Percentiles rank a stretch among this genome's conserved stretches.
Evolutionary conservation across 768 basidiomycete genomes (phyloP).

Genomic region (Kwoniella dendrophila): DNA sequence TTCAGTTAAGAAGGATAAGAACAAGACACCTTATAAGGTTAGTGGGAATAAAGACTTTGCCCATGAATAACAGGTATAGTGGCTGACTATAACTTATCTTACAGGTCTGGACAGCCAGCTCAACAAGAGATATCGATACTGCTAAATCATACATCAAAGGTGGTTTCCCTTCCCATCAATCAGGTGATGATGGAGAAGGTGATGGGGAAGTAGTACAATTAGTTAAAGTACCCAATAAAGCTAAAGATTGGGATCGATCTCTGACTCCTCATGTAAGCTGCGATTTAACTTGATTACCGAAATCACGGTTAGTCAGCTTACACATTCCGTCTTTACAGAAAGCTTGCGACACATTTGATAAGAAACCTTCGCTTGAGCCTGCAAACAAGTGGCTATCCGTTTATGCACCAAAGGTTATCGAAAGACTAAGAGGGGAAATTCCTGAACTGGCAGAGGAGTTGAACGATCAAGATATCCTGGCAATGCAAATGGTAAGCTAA

Average conservation of each 20-base stretch:
- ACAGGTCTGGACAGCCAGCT: conserved; percentile 56
- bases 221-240: conserved; percentile 57
- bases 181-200: conserved; percentile 55
- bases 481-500: conserved; percentile 56
- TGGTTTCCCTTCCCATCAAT: conserved; percentile 56
- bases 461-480: conserved; percentile 55
- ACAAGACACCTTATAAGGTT: conserved; percentile 41
- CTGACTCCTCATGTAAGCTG: conserved; percentile 55
- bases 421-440: conserved; percentile 32
- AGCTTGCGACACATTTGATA: conserved; percentile 57
- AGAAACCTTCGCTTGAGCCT: conserved; percentile 51
- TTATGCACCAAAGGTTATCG: conserved; percentile 48
- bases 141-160: conserved; percentile 56
- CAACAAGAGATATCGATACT: conserved; percentile 54
- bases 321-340: conserved; percentile 36
- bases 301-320: conserved; percentile 1
- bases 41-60: background rate
- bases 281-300: background rate
- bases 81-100: background rate
- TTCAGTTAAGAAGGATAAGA: conserved; percentile 27
- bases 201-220: conserved; percentile 55
- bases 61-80: background rate
- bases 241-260: conserved; percentile 54
- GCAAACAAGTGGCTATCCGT: conserved; percentile 54
- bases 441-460: conserved; percentile 43